Evolutionary conservation across 2,329 filamentous ascomycete genomes (phyloP).

Genomic region (Calonectria pseudoreteaudii): DNA sequence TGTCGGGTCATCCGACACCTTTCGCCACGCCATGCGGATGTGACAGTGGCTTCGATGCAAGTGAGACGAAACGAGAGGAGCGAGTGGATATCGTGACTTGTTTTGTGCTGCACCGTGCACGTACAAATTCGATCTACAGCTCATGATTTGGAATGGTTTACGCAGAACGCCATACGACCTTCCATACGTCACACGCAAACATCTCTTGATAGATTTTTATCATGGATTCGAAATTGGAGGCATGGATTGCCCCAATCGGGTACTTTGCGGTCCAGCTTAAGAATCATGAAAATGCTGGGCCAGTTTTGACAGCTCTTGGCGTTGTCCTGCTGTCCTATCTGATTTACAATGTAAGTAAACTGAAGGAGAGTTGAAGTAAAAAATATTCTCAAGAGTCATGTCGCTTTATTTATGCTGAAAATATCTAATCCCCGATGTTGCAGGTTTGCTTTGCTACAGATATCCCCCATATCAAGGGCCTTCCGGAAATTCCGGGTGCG

Average conservation of each 20-base stretch:
- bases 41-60: background rate
- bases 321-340: background rate
- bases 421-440: background rate
- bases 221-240: slow-evolving; percentile 2
- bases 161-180: no score
- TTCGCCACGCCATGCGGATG: background rate
- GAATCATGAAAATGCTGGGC: background rate
- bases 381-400: no score
- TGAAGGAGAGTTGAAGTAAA: background rate
- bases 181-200: background rate
- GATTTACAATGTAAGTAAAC: slow-evolving; percentile 2
- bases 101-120: background rate
- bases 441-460: slow-evolving; percentile 53
- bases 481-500: slow-evolving; percentile 63
- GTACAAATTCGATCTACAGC: background rate
- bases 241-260: background rate
- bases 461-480: slow-evolving; percentile 60
- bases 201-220: background rate
- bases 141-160: background rate
- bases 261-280: background rate
- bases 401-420: background rate
- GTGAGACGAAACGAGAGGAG: background rate
- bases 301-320: background rate
- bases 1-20: background rate
- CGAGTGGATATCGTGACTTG: background rate